Conservation (phyloP, 208 protist species). For the Crithidia brevicula region DNA sequence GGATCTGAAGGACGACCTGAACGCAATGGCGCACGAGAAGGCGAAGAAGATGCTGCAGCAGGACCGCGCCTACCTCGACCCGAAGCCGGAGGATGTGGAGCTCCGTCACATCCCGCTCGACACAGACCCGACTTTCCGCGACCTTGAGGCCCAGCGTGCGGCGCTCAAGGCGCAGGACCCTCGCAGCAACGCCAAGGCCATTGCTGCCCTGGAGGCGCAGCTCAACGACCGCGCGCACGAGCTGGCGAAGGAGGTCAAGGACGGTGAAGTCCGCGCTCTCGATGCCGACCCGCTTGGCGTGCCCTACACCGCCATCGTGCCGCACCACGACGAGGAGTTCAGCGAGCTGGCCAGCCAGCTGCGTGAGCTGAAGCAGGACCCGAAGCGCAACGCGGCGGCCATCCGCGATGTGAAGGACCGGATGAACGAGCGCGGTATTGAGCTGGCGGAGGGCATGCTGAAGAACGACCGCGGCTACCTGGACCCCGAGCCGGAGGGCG, state of each 20-base stretch:
- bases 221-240: slow-evolving; percentile 75
- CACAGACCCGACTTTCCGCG: slow-evolving; percentile 68
- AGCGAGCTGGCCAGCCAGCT: slow-evolving; percentile 44
- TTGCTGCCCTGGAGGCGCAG: slow-evolving; percentile 57
- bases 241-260: slow-evolving; percentile 72
- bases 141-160: slow-evolving; percentile 65
- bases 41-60: slow-evolving; percentile 51
- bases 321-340: slow-evolving; percentile 69
- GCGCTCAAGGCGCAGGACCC: slow-evolving; percentile 68
- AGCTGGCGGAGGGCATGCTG: slow-evolving; percentile 51
- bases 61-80: slow-evolving; percentile 78
- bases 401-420: slow-evolving; percentile 40
- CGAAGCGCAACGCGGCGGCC: slow-evolving; percentile 43
- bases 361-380: slow-evolving; percentile 64
- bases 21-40: slow-evolving; percentile 61
- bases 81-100: slow-evolving; percentile 64
- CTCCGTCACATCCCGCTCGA: slow-evolving; percentile 65
- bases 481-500: slow-evolving; percentile 51
- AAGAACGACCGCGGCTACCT: slow-evolving; percentile 69
- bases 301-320: slow-evolving; percentile 58
- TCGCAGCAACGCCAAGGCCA: slow-evolving; percentile 46
- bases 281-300: slow-evolving; percentile 54
- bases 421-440: slow-evolving; percentile 65
- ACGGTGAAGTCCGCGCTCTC: slow-evolving; percentile 53
- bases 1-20: slow-evolving; percentile 72